Evolutionary conservation across 805 yeast genomes (phyloP), one percentile per base, ranked within the genome.

Genomic region (Lachancea dasiensis): DNA sequence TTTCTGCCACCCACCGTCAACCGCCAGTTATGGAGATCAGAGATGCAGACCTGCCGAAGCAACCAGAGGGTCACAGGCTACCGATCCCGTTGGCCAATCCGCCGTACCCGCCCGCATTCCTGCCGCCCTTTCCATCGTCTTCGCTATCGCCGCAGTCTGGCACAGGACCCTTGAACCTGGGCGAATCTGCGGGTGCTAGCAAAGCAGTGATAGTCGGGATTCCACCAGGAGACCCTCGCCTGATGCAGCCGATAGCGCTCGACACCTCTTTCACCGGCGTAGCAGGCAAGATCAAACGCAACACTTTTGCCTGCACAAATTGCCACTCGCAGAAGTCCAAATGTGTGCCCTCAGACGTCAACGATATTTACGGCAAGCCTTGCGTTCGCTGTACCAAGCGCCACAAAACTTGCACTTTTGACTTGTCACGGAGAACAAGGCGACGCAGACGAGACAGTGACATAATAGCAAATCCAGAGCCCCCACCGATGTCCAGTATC

Each of bases 321-420:
- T 87, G 97, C 54, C 95, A 90, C 51, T 58, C 83, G 0, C 68
- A 86, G 35, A 87, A 87, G 54, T 95, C 87, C 23, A 77, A 81
- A 49, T 87, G 97, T 60, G 76, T 81, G 6, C 92, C 95, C 0
- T 67, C 80, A 58, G 67, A 27, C 39, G 24, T 36, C 5, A 38
- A 50, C 23, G 54, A 65, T 21, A 73, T 79, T 41, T 78, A 79
- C 7, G 58, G 67, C 2, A 78, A 81, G 3, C 76, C 89, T 0
- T 87, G 97, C 60, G 62, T 72, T 9, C 68, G 96, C 28, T 87
- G 97, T 53, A 45, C 73, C 17, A 82, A 77, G 54, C 68, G 81
- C 20, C 70, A 72, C 27, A 68, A 77, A 45, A 59, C 58, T 23
- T 87, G 97, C 61, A 79, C 77, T 43, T 76, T 81, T 38, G 86